Percentiles rank a stretch among this genome's conserved stretches.
These are phyloP conservation scores for Ceratobasidium theobromae DNA, from an alignment of 1,284 basidiomycete genomes.

Conservation along the genomic window DNA sequence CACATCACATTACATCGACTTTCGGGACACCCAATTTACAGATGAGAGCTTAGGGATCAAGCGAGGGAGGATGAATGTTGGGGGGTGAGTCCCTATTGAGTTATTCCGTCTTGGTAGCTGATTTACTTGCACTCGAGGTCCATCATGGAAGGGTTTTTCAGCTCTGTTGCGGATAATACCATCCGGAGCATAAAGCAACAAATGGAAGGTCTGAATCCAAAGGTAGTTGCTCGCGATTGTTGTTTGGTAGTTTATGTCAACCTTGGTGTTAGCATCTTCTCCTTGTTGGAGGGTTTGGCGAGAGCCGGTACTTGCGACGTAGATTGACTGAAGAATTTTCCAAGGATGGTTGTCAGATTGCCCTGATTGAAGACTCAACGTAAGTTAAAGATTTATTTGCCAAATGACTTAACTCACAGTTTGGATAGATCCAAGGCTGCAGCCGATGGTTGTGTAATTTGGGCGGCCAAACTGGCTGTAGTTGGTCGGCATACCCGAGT, in stretches of 20 bases:
- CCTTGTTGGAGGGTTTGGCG: conserved; percentile 29
- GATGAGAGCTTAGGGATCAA: neutral
- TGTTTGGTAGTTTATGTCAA: neutral
- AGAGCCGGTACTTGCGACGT: conserved; percentile 16
- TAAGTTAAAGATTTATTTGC: neutral
- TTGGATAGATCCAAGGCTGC: neutral
- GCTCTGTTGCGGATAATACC: neutral
- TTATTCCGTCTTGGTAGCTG: neutral
- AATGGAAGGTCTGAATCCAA: neutral
- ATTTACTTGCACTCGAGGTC: neutral
- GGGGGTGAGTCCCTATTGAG: neutral
- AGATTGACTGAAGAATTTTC: neutral
- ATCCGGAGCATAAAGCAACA: neutral
- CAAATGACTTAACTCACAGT: neutral
- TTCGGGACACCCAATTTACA: neutral
- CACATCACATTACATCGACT: neutral
- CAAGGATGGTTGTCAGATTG: neutral
- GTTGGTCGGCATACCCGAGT: neutral
- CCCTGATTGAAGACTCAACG: neutral
- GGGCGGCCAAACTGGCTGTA: neutral
- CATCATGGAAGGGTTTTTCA: conserved; percentile 6
- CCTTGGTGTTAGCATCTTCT: conserved; percentile 19
- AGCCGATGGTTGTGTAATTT: neutral
- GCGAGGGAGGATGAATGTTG: neutral
- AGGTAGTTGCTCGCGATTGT: neutral